Evolutionary conservation across 106 monocot species (phyloP).

Genomic region (Apostasia shenzhenica): DNA sequence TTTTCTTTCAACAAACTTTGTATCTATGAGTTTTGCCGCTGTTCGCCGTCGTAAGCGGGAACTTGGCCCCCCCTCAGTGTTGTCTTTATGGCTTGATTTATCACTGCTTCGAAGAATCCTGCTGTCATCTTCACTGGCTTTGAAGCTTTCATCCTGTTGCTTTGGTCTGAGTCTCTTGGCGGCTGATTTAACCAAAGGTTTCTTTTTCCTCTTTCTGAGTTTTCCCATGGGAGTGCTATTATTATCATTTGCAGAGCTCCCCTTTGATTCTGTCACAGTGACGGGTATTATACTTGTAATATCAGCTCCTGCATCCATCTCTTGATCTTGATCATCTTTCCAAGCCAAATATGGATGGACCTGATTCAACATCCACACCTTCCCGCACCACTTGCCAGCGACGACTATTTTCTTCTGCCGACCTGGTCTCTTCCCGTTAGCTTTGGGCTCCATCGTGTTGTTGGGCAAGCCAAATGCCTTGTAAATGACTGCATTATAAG

Average conservation of each 20-base stretch:
- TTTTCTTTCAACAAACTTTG: conserved; percentile 10
- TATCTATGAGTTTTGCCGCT: conserved; percentile 9
- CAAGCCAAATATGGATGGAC: conserved; percentile 64
- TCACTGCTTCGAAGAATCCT: conserved; percentile 38
- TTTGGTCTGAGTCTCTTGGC: conserved; percentile 21
- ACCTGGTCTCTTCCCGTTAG: conserved; percentile 21
- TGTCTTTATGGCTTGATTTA: conserved; percentile 16
- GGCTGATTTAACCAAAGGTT: conserved; percentile 16
- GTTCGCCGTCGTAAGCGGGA: conserved; percentile 19
- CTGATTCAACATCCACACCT: conserved; percentile 79
- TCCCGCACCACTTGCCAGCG: conserved; percentile 84
- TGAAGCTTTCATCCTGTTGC: conserved; percentile 1
- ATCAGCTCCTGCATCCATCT: conserved; percentile 4
- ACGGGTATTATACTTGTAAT: conserved; percentile 1
- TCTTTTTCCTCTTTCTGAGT: conserved; percentile 31
- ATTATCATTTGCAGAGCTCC: conserved; percentile 8
- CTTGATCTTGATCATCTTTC: conserved; percentile 12
- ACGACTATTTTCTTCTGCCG: conserved; percentile 60
- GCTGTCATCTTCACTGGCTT: conserved; percentile 9
- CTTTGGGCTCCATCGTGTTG: conserved; percentile 20
- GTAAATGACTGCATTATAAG: conserved; percentile 70
- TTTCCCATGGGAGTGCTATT: conserved; percentile 1
- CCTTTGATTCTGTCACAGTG: background rate
- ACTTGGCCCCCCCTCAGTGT: conserved; percentile 25
- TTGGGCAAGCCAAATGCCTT: conserved; percentile 45